phyloP scores from a whole-genome alignment of 1,284 basidiomycete genomes.

The Apiotrichum mycotoxinovorans region DNA sequence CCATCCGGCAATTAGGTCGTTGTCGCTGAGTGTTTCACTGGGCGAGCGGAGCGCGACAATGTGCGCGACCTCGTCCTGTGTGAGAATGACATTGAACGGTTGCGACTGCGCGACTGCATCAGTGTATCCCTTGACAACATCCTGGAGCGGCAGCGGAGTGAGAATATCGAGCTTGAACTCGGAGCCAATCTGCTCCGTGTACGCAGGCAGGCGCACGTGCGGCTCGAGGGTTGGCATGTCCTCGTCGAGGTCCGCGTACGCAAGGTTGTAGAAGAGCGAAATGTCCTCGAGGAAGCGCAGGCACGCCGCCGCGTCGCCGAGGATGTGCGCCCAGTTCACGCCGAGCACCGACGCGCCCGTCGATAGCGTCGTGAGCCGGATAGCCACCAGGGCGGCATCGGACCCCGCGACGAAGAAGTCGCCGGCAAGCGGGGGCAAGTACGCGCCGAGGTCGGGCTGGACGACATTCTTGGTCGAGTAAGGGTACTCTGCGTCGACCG shows the following conservation, averaged over 20 bases:
- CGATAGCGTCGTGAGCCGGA: slow-evolving; percentile 22
- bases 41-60: slow-evolving; percentile 8
- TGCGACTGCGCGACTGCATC: slow-evolving; percentile 4
- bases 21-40: slow-evolving; percentile 15
- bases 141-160: slow-evolving; percentile 3
- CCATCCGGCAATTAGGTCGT: slow-evolving; percentile 28
- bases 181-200: slow-evolving; percentile 10
- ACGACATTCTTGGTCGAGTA: slow-evolving; percentile 17
- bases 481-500: slow-evolving; percentile 15
- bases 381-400: slow-evolving; percentile 21
- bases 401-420: slow-evolving; percentile 19
- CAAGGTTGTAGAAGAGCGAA: slow-evolving; percentile 25
- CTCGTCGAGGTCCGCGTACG: slow-evolving; percentile 16
- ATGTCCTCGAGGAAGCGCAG: slow-evolving; percentile 24
- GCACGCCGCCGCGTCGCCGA: slow-evolving; percentile 24
- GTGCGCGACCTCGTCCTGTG: slow-evolving; percentile 16
- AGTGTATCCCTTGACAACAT: slow-evolving; percentile 14
- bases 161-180: slow-evolving; percentile 15
- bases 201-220: slow-evolving; percentile 17
- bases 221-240: slow-evolving; percentile 22
- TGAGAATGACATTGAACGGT: slow-evolving; percentile 13
- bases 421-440: slow-evolving; percentile 15
- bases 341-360: slow-evolving; percentile 22
- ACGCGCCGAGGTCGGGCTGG: slow-evolving; percentile 18
- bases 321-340: slow-evolving; percentile 24